These are phyloP conservation scores for Phytophthora ramorum DNA, from an alignment of 352 stramenopile species.

Conservation along the genomic window DNA sequence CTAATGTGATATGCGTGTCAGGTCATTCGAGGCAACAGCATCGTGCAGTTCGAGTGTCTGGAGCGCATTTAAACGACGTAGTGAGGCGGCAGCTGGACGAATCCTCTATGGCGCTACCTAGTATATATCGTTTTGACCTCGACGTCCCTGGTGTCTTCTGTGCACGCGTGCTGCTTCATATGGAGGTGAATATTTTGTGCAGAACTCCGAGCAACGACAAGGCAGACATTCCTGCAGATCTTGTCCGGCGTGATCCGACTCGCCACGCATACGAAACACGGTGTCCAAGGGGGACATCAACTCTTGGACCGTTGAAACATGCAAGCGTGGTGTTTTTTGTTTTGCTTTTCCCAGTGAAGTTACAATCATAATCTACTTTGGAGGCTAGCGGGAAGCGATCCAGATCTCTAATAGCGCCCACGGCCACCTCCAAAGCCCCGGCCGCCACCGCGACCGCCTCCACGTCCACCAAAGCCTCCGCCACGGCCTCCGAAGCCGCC, in stretches of 20 bases:
- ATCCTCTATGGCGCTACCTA: constrained; percentile 10
- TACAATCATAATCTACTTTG: constrained; percentile 58
- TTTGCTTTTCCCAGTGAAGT: constrained; percentile 37
- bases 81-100: not conserved
- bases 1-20: constrained; percentile 11
- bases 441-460: constrained; percentile 9
- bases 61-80: constrained; percentile 66
- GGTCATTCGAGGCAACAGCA: constrained; percentile 92
- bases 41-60: constrained; percentile 91
- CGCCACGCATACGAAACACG: no score
- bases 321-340: constrained; percentile 21
- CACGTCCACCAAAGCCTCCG: constrained; percentile 28
- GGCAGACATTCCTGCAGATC: no score
- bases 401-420: constrained; percentile 34
- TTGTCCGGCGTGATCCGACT: no score
- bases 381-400: constrained; percentile 11
- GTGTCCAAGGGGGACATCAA: not conserved
- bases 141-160: not conserved
- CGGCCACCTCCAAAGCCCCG: constrained; percentile 32
- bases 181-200: no score
- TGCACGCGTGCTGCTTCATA: not conserved
- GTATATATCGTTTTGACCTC: constrained; percentile 26
- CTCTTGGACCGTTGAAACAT: constrained; percentile 2
- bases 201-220: not conserved
- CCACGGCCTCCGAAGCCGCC: constrained; percentile 22